Percentiles rank a stretch among this genome's conserved stretches.
Evolutionary conservation across 257 asterid genomes (phyloP).

Genomic region (Fraxinus cuspidata): DNA sequence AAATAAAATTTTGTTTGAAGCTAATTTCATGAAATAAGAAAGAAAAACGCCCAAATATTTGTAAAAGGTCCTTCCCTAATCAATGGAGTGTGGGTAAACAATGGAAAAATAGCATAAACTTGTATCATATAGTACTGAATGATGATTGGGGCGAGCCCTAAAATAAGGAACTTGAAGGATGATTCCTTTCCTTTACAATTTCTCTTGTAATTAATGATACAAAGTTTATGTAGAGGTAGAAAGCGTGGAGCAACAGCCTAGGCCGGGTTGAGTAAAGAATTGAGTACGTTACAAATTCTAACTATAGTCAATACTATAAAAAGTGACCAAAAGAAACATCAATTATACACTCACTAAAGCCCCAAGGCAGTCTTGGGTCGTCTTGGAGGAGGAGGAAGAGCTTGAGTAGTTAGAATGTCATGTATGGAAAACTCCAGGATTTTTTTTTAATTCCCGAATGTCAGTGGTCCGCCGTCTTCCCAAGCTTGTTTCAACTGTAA

Average conservation of each 20-base stretch:
- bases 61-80: neutral
- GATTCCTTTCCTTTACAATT: slow-evolving; percentile 18
- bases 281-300: slow-evolving; percentile 9
- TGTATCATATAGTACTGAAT: neutral
- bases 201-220: slow-evolving; percentile 27
- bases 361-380: slow-evolving; percentile 7
- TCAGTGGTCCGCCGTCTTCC: slow-evolving; percentile 30
- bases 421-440: neutral
- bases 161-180: neutral
- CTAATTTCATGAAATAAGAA: no score
- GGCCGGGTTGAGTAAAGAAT: slow-evolving; percentile 18
- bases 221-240: slow-evolving; percentile 26
- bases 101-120: neutral
- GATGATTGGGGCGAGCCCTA: neutral
- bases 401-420: slow-evolving; percentile 34
- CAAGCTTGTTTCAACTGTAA: slow-evolving; percentile 64
- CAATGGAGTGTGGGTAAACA: neutral
- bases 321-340: slow-evolving; percentile 11
- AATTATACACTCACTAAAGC: slow-evolving; percentile 31
- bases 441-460: slow-evolving; percentile 28
- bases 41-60: no score
- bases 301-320: slow-evolving; percentile 6
- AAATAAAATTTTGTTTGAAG: no score
- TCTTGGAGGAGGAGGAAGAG: neutral
- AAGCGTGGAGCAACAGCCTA: slow-evolving; percentile 23